Conservation (phyloP, 805 yeast species). For the Kodamaea hsintzibuensis region DNA sequence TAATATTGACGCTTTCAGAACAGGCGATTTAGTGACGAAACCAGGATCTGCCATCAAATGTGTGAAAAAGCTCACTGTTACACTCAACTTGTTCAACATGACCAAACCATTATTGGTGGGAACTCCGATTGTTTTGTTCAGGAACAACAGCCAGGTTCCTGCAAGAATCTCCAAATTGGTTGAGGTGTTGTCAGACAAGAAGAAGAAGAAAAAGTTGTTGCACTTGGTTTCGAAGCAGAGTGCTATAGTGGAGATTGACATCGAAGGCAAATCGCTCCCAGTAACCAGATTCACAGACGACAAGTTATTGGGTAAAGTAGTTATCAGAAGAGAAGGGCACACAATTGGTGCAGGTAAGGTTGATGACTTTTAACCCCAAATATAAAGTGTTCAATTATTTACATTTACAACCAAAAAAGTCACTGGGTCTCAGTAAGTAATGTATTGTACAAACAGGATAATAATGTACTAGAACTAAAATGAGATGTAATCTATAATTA, state of each 20-base stretch:
- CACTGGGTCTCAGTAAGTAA: background rate
- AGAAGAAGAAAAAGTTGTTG: constrained; percentile 31
- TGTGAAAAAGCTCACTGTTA: constrained; percentile 28
- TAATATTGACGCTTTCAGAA: constrained; percentile 55
- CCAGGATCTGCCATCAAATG: constrained; percentile 25
- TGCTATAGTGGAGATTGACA: constrained; percentile 58
- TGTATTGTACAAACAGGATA: background rate
- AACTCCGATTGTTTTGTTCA: constrained; percentile 71
- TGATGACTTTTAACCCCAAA: constrained; percentile 14
- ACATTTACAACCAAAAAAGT: too few species aligned
- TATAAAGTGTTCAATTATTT: too few species aligned
- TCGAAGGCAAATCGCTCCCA: constrained; percentile 52
- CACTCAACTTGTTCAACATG: constrained; percentile 40
- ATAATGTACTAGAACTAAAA: constrained; percentile 6
- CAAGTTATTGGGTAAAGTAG: constrained; percentile 62
- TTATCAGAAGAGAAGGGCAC: constrained; percentile 65
- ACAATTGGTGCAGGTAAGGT: constrained; percentile 70
- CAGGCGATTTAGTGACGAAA: constrained; percentile 55
- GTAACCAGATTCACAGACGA: constrained; percentile 49
- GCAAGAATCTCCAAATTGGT: constrained; percentile 58
- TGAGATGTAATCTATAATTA: constrained; percentile 52
- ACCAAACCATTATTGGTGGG: constrained; percentile 78
- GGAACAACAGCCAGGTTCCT: constrained; percentile 72
- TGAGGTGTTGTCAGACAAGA: constrained; percentile 21
- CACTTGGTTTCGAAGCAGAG: constrained; percentile 62